Evolutionary conservation across 2,329 filamentous ascomycete genomes (phyloP), one percentile per base, ranked within the genome.

Genomic region (Bipolaris cookei): DNA sequence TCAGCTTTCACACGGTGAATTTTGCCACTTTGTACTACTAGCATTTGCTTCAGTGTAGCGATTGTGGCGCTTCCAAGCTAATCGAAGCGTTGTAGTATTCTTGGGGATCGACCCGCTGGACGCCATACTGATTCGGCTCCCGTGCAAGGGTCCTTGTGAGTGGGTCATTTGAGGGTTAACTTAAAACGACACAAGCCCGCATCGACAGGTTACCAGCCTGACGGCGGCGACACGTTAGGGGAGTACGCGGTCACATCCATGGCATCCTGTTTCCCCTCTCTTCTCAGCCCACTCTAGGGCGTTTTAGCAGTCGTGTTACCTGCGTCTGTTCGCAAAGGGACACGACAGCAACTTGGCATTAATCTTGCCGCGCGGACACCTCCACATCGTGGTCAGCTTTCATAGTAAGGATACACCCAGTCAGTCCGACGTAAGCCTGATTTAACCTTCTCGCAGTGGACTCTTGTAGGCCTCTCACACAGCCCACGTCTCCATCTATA

Each of bases 351-450:
- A 30, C 10, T 30, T 13, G 28, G 28, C 28, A 30, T 30, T 30
- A 8, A 30, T 30, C 10, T 30, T 30, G 61, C 61, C 63, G 54
- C 63, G 63, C 61, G 61, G 56, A 30, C 53, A 25, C 49, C 48
- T 62, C 50, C 56, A 58, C 54, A 42, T 42, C 35, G 61, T 60
- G 28, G 28, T 30, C 10, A 30, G 28, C 28, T 30, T 30, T 30
- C 28, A 30, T 30, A 30, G 28, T 30, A 30, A 30, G 28, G 28
- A 13, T 30, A 44, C 56, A 56, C 59, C 38, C 57, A 53, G 32
- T 42, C 28, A 42, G 39, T 44, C 52, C 39, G 35, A 54, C 25
- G 28, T 4, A 30, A 30, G 28, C 10, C 10, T 30, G 28, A 30
- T 3, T 13, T 16, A 34, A 16, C 38, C 38, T 25, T 35, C 54